Evolutionary conservation across 73 alveolate species (phyloP).

Genomic region (Tetrahymena borealis): DNA sequence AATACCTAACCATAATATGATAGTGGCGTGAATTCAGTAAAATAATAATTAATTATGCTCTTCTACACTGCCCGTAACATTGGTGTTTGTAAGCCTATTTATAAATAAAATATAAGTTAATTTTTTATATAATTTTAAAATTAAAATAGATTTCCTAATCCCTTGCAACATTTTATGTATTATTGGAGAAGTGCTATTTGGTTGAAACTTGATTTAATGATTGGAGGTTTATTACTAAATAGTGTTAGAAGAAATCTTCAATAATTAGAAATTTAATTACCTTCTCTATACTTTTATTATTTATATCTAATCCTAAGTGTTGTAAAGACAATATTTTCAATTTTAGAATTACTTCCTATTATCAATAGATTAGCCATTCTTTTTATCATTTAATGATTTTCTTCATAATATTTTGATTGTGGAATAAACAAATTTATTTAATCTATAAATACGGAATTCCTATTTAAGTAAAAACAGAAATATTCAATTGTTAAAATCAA

Average conservation of each 20-base stretch:
- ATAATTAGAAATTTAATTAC: too few species aligned
- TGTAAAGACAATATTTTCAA: too few species aligned
- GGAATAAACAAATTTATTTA: too few species aligned
- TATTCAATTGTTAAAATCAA: too few species aligned
- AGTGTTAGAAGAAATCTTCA: background rate
- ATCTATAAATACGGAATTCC: too few species aligned
- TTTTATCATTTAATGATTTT: too few species aligned
- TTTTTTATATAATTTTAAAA: background rate
- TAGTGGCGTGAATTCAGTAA: background rate
- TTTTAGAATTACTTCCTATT: too few species aligned
- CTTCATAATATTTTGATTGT: too few species aligned
- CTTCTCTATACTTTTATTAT: too few species aligned
- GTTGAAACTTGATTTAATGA: background rate
- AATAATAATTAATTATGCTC: background rate
- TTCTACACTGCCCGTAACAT: background rate
- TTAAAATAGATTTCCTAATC: background rate
- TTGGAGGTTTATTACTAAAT: background rate
- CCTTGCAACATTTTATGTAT: background rate
- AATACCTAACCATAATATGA: background rate
- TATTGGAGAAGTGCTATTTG: background rate
- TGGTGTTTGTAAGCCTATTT: background rate
- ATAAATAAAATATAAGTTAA: background rate
- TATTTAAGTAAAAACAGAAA: too few species aligned
- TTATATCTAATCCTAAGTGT: too few species aligned
- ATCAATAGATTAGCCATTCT: too few species aligned